Percentiles rank a stretch among this genome's conserved stretches.
Evolutionary conservation across 306 rosid genomes (phyloP).

Genomic region (Rosa rugosa): DNA sequence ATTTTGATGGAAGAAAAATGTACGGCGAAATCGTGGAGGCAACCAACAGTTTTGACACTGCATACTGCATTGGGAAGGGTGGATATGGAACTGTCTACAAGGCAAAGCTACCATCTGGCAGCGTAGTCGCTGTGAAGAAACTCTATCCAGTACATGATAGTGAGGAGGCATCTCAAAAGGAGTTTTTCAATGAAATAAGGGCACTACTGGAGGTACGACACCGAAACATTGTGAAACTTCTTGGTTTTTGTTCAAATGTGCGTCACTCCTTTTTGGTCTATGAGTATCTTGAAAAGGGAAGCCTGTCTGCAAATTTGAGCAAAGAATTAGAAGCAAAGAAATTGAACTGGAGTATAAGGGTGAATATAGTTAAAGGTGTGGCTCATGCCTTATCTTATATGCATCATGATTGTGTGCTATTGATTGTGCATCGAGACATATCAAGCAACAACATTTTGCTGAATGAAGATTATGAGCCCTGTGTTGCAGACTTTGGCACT

Average conservation of each 20-base stretch:
- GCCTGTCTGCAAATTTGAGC: constrained; percentile 8
- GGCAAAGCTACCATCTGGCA: not conserved
- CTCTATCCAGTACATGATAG: constrained; percentile 9
- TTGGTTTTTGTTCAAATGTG: constrained; percentile 21
- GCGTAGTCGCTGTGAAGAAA: constrained; percentile 26
- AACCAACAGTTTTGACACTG: constrained; percentile 22
- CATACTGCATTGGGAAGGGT: constrained; percentile 30
- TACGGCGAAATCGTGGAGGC: constrained; percentile 28
- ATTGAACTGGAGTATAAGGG: constrained; percentile 28
- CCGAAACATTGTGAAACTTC: constrained; percentile 28
- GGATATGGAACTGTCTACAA: constrained; percentile 32
- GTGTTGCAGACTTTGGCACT: constrained; percentile 29
- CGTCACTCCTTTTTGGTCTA: constrained; percentile 22
- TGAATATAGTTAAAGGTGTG: constrained; percentile 26
- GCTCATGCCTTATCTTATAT: constrained; percentile 27
- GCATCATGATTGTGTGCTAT: constrained; percentile 27
- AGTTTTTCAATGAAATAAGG: constrained; percentile 27
- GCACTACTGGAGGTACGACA: constrained; percentile 29
- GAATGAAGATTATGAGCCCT: constrained; percentile 19
- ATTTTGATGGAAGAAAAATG: constrained; percentile 17
- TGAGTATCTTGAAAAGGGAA: constrained; percentile 27
- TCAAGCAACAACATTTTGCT: constrained; percentile 29
- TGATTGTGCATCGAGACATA: constrained; percentile 30
- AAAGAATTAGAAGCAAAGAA: constrained; percentile 23
- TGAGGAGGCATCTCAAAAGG: constrained; percentile 4